These are phyloP conservation scores for Funneliformis mosseae DNA, from an alignment of 192 early-diverging fungal genomes.

Conservation along the genomic window DNA sequence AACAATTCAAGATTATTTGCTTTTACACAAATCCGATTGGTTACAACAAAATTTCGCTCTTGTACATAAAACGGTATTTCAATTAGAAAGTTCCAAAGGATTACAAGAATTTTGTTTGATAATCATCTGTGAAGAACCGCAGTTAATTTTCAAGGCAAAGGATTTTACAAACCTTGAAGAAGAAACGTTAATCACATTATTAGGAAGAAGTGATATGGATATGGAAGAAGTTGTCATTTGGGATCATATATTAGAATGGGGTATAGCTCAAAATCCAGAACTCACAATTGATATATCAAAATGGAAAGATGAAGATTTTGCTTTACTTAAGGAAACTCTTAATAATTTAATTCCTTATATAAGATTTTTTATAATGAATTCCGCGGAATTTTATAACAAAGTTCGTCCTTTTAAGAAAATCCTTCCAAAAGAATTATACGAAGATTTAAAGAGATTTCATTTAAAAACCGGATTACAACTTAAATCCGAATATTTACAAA, in stretches of 20 bases:
- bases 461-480: conserved; percentile 17
- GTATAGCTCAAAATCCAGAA: conserved; percentile 13
- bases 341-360: neutral
- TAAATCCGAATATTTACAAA: conserved; percentile 3
- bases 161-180: conserved; percentile 28
- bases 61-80: conserved; percentile 18
- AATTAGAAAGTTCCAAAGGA: neutral
- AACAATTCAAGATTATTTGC: conserved; percentile 10
- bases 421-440: conserved; percentile 3
- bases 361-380: conserved; percentile 8
- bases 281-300: neutral
- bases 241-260: conserved; percentile 23
- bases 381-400: conserved; percentile 11
- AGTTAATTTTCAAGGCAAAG: conserved; percentile 19
- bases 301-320: conserved; percentile 5
- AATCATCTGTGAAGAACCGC: conserved; percentile 9
- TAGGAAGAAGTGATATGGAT: conserved; percentile 10
- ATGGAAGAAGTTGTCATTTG: conserved; percentile 26
- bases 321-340: conserved; percentile 1
- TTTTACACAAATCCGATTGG: neutral
- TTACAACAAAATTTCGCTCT: conserved; percentile 22
- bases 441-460: conserved; percentile 7
- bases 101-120: conserved; percentile 21
- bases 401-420: conserved; percentile 22
- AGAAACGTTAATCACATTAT: neutral